Evolutionary conservation across 2,329 filamentous ascomycete species (phyloP).

Genomic region (Colletotrichum nymphaeae): DNA sequence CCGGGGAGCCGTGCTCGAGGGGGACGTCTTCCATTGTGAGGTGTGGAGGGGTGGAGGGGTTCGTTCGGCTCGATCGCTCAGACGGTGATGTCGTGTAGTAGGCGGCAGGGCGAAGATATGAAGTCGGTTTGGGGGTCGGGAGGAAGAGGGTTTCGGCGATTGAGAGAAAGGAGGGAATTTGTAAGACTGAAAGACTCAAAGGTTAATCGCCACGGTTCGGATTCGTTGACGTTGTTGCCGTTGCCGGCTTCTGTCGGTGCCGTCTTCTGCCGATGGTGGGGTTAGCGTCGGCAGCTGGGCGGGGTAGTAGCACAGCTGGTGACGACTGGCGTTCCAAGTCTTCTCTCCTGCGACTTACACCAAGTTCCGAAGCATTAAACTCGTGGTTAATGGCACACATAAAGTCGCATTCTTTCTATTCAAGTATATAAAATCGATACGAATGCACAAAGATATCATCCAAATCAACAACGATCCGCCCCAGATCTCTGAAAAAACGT

Average conservation of each 20-base stretch:
- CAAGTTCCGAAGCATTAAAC: too few species aligned
- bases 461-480: background rate
- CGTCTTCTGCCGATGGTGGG: slow-evolving; percentile 14
- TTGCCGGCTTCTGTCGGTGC: slow-evolving; percentile 15
- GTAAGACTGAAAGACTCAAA: background rate
- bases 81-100: background rate
- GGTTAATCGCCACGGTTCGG: background rate
- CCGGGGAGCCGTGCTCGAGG: slow-evolving; percentile 54
- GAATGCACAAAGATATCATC: too few species aligned
- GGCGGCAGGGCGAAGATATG: background rate
- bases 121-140: background rate
- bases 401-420: background rate
- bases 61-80: background rate
- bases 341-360: background rate
- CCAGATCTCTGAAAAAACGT: background rate
- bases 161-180: background rate
- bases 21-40: slow-evolving; percentile 32
- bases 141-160: background rate
- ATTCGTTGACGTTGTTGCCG: slow-evolving; percentile 11
- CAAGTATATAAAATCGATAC: too few species aligned
- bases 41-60: background rate
- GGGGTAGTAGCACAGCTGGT: background rate
- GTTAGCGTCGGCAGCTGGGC: background rate
- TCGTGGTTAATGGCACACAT: too few species aligned
- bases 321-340: background rate